Evolutionary conservation across 2,329 filamentous ascomycete species (phyloP).

Genomic region (Trichoderma sp.): DNA sequence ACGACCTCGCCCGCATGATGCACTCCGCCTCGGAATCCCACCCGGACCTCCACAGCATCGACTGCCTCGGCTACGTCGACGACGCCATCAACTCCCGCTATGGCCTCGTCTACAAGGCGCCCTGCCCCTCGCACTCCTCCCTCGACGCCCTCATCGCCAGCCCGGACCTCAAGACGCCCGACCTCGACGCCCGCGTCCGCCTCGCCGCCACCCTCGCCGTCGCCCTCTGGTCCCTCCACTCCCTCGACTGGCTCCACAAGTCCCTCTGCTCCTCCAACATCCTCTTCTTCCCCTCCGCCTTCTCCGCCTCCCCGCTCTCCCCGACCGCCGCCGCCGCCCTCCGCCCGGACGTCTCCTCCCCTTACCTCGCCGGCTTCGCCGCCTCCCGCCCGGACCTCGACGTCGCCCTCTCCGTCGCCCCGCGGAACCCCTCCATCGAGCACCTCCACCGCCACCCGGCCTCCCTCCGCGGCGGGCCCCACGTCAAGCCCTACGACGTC

Average conservation of each 20-base stretch:
- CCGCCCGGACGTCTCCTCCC: slow-evolving; percentile 46
- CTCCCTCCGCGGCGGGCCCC: slow-evolving; percentile 46
- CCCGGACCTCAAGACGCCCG: slow-evolving; percentile 47
- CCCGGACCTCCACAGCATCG: slow-evolving; percentile 51
- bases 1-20: slow-evolving; percentile 52
- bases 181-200: slow-evolving; percentile 48
- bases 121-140: slow-evolving; percentile 43
- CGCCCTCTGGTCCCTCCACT: slow-evolving; percentile 54
- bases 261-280: slow-evolving; percentile 57
- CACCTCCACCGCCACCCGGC: slow-evolving; percentile 53
- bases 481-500: slow-evolving; percentile 54
- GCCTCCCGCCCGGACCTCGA: slow-evolving; percentile 56
- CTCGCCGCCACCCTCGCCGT: slow-evolving; percentile 49
- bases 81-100: slow-evolving; percentile 45
- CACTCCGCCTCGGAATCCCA: slow-evolving; percentile 49
- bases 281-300: slow-evolving; percentile 53
- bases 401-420: slow-evolving; percentile 52
- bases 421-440: slow-evolving; percentile 46
- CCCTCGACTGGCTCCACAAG: slow-evolving; percentile 60
- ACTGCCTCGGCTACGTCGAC: slow-evolving; percentile 52
- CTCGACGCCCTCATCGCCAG: slow-evolving; percentile 46
- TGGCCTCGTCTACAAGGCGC: slow-evolving; percentile 48
- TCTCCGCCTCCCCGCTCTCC: slow-evolving; percentile 40
- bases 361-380: slow-evolving; percentile 57
- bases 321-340: slow-evolving; percentile 42